A percentile compares a stretch with the other conserved stretches of the same genome.
Conservation (phyloP, 2,329 filamentous ascomycete genomes). For the Trichophyton equinum region DNA sequence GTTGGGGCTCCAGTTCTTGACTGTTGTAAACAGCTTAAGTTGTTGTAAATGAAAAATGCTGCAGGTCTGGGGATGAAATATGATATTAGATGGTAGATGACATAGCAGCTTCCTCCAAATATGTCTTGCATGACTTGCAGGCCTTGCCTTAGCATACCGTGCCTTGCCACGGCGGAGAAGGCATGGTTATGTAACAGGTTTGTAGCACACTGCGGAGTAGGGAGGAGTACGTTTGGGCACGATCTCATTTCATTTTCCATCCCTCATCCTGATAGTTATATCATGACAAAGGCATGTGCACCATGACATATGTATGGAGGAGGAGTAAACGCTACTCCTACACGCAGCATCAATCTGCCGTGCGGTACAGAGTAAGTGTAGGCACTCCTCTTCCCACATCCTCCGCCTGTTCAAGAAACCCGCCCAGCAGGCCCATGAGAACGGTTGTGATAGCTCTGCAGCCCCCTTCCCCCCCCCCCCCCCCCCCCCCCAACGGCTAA, state of each 20-base stretch:
- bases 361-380: neutral
- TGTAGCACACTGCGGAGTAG: constrained; percentile 3
- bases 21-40: neutral
- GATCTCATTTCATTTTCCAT: neutral
- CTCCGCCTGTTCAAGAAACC: neutral
- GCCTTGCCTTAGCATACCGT: neutral
- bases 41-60: neutral
- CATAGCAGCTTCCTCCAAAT: neutral
- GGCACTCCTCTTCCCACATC: neutral
- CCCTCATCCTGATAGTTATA: neutral
- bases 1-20: neutral
- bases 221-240: neutral
- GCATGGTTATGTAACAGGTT: constrained; percentile 3
- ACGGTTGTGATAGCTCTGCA: neutral
- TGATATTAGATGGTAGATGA: neutral
- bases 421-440: neutral
- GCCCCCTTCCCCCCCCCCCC: neutral
- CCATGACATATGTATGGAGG: neutral
- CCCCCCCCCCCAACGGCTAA: neutral
- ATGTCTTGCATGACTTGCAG: constrained; percentile 1
- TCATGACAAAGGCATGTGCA: neutral
- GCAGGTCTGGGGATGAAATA: neutral
- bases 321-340: neutral
- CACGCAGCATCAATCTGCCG: neutral
- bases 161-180: neutral